A percentile compares a stretch with the other conserved stretches of the same genome.
Conservation (phyloP, 768 basidiomycete genomes). For the Paxillus ammoniavirescens region DNA sequence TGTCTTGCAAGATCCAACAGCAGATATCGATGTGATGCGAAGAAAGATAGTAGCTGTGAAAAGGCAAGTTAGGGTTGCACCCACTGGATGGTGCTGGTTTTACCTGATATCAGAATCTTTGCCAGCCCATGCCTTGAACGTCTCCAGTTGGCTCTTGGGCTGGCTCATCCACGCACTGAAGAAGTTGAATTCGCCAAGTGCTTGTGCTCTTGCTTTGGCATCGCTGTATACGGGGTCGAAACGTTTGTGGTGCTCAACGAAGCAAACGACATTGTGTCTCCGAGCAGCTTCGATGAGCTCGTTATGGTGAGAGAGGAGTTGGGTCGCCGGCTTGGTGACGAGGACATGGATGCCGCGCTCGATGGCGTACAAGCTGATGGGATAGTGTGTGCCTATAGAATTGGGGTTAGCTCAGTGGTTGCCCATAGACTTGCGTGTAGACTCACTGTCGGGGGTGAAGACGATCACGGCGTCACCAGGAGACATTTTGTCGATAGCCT, state of each 20-base stretch:
- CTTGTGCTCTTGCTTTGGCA: slow-evolving; percentile 72
- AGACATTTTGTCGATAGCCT: slow-evolving; percentile 71
- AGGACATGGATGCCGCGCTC: slow-evolving; percentile 85
- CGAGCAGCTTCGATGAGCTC: slow-evolving; percentile 73
- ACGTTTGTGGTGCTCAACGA: slow-evolving; percentile 94
- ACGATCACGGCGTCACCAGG: slow-evolving; percentile 89
- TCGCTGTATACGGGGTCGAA: slow-evolving; percentile 94
- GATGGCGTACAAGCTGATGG: slow-evolving; percentile 84
- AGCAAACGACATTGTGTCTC: slow-evolving; percentile 80
- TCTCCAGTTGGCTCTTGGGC: slow-evolving; percentile 91
- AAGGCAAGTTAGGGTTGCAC: not conserved
- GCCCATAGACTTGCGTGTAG: not conserved
- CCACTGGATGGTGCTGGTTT: not conserved
- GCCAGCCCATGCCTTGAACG: slow-evolving; percentile 94
- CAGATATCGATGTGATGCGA: slow-evolving; percentile 93
- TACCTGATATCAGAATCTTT: slow-evolving; percentile 91
- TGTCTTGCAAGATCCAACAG: slow-evolving; percentile 80
- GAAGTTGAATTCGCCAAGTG: slow-evolving; percentile 90
- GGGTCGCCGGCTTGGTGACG: slow-evolving; percentile 90
- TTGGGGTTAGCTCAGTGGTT: not conserved
- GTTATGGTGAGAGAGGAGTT: slow-evolving; percentile 80
- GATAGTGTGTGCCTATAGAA: slow-evolving; percentile 70
- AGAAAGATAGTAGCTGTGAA: slow-evolving; percentile 83
- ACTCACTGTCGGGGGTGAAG: slow-evolving; percentile 87
- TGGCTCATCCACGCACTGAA: slow-evolving; percentile 98